Conservation (phyloP, 2,329 filamentous ascomycete genomes). For the Exophiala viscosa region DNA sequence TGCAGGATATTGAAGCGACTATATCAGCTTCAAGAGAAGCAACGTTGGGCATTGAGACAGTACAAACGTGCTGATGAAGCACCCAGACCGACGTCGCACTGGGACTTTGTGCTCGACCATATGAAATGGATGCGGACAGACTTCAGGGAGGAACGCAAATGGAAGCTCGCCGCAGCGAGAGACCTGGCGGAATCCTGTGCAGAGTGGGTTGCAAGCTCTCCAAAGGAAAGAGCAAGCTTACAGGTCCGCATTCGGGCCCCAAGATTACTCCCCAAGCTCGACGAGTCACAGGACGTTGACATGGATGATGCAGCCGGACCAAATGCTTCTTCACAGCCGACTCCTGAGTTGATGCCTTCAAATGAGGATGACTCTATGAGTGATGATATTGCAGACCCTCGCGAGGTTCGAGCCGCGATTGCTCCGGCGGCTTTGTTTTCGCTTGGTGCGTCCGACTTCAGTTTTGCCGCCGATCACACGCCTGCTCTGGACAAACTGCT, state of each 20-base stretch:
- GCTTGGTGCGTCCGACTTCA: slow-evolving; percentile 74
- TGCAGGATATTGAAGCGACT: slow-evolving; percentile 81
- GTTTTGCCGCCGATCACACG: slow-evolving; percentile 72
- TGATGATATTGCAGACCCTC: slow-evolving; percentile 39
- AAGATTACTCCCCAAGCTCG: slow-evolving; percentile 32
- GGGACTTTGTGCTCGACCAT: slow-evolving; percentile 82
- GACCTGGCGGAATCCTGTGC: slow-evolving; percentile 79
- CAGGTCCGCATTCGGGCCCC: slow-evolving; percentile 63
- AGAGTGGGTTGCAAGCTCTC: slow-evolving; percentile 67
- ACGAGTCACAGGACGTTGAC: slow-evolving; percentile 28
- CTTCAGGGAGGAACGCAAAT: slow-evolving; percentile 88
- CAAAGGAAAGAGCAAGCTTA: slow-evolving; percentile 61
- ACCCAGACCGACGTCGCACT: slow-evolving; percentile 69
- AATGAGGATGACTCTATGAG: slow-evolving; percentile 57
- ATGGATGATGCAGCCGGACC: slow-evolving; percentile 28
- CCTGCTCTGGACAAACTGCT: slow-evolving; percentile 72
- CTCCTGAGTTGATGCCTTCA: slow-evolving; percentile 65
- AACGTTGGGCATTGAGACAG: slow-evolving; percentile 90
- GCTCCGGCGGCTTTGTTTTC: slow-evolving; percentile 78
- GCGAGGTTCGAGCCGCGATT: slow-evolving; percentile 41
- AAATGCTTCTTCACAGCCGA: slow-evolving; percentile 45
- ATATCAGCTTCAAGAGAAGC: slow-evolving; percentile 83
- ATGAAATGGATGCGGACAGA: slow-evolving; percentile 99
- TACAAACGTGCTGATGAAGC: slow-evolving; percentile 82
- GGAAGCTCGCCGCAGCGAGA: slow-evolving; percentile 79